phyloP scores from a whole-genome alignment of 768 basidiomycete species.

The Roridomyces roridus region DNA sequence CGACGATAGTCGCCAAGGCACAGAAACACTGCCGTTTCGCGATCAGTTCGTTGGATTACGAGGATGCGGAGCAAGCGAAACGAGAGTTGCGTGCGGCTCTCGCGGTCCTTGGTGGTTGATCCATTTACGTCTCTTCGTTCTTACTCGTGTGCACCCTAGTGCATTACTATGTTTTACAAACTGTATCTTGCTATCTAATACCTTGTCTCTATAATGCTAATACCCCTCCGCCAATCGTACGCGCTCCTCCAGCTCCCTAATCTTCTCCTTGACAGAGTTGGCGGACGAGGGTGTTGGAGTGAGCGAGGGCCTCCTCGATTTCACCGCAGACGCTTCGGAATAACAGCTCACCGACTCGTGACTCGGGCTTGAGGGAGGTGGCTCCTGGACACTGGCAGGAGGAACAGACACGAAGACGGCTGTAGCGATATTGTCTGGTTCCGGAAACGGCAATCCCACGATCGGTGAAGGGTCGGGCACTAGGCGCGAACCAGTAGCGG shows the following conservation, averaged over 20 bases:
- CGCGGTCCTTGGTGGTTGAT: conserved; percentile 61
- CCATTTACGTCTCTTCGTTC: conserved; percentile 2
- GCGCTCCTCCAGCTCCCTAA: conserved; percentile 45
- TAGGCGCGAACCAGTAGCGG: conserved; percentile 16
- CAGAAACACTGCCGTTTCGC: conserved; percentile 96
- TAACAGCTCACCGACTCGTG: not conserved
- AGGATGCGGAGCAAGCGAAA: conserved; percentile 86
- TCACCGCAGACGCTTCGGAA: not conserved
- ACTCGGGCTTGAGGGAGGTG: not conserved
- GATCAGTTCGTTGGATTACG: conserved; percentile 94
- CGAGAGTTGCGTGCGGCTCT: conserved; percentile 84
- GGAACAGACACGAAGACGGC: not conserved
- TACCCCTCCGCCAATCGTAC: conserved; percentile 25
- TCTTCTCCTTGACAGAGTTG: conserved; percentile 47
- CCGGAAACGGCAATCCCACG: conserved; percentile 11
- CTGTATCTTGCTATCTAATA: no score
- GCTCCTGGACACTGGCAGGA: not conserved
- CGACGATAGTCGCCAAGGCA: conserved; percentile 68
- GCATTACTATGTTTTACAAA: not conserved
- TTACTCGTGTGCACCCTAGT: not conserved
- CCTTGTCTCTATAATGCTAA: no score
- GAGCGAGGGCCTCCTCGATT: conserved; percentile 8
- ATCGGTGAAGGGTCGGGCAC: conserved; percentile 25
- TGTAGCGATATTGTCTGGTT: not conserved
- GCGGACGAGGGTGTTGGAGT: conserved; percentile 9